These are phyloP conservation scores for Stachybotrys chartarum DNA, from an alignment of 2,329 filamentous ascomycete species.

Conservation along the genomic window DNA sequence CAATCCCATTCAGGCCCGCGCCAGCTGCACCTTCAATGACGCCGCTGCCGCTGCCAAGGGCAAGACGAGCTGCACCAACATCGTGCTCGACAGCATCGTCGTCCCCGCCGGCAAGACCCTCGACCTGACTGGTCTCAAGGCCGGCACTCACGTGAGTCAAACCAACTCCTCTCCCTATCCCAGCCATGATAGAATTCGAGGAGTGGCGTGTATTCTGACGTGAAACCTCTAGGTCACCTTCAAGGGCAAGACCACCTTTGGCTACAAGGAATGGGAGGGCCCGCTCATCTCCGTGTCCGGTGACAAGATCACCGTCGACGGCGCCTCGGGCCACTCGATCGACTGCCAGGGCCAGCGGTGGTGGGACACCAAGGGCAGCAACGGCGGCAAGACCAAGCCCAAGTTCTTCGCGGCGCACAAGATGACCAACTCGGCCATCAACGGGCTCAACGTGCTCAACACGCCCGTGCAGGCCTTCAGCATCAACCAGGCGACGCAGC, in stretches of 20 bases:
- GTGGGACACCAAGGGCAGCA: constrained; percentile 56
- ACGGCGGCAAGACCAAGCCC: constrained; percentile 56
- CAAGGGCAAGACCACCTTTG: constrained; percentile 59
- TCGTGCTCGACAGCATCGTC: constrained; percentile 42
- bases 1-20: constrained; percentile 11
- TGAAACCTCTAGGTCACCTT: constrained; percentile 39
- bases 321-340: constrained; percentile 39
- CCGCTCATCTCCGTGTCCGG: constrained; percentile 57
- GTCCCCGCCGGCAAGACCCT: constrained; percentile 53
- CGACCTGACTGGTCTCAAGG: constrained; percentile 45
- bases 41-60: constrained; percentile 37
- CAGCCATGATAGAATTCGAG: no score
- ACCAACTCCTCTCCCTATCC: no score
- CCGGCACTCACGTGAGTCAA: constrained; percentile 32
- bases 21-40: constrained; percentile 46
- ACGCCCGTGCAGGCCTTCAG: constrained; percentile 34
- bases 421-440: constrained; percentile 27
- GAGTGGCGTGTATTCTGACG: no score
- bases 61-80: constrained; percentile 45
- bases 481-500: constrained; percentile 26
- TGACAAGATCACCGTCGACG: constrained; percentile 44
- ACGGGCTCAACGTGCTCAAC: constrained; percentile 30
- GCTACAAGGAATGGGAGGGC: constrained; percentile 57
- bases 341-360: constrained; percentile 49
- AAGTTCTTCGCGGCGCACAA: constrained; percentile 48